phyloP scores from a whole-genome alignment of 352 stramenopile species.

The Proteromonas lacertae region DNA sequence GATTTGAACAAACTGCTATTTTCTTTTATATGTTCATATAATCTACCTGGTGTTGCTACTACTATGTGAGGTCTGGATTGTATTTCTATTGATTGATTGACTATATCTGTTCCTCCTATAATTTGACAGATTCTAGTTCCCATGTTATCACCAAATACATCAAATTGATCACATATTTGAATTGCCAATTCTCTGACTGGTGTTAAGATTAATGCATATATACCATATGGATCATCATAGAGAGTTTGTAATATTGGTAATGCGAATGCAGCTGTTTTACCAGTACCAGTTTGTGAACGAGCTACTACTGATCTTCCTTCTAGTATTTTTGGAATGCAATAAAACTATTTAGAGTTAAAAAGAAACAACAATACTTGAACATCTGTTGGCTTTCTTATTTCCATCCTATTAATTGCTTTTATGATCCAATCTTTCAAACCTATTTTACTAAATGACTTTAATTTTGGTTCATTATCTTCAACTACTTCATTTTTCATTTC shows the following conservation, averaged over 20 bases:
- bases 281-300: conserved; percentile 61
- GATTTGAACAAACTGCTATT: conserved; percentile 46
- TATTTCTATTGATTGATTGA: conserved; percentile 45
- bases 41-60: conserved; percentile 71
- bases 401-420: too few species aligned
- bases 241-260: conserved; percentile 79
- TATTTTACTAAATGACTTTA: too few species aligned
- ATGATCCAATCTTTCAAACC: too few species aligned
- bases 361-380: too few species aligned
- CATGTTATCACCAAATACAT: conserved; percentile 51
- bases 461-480: too few species aligned
- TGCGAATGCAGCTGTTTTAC: conserved; percentile 89
- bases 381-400: too few species aligned
- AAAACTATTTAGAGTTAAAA: too few species aligned
- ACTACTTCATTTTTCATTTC: too few species aligned
- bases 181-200: conserved; percentile 83
- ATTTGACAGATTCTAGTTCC: conserved; percentile 50
- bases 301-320: conserved; percentile 49
- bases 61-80: conserved; percentile 65
- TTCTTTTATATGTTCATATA: conserved; percentile 57
- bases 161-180: conserved; percentile 87
- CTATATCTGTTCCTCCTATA: conserved; percentile 71
- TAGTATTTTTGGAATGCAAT: conserved; percentile 15
- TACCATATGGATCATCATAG: conserved; percentile 46
- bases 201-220: conserved; percentile 74